phyloP scores from a whole-genome alignment of 371 early-diverging fungal species.

The Homolaphlyctis polyrhiza region DNA sequence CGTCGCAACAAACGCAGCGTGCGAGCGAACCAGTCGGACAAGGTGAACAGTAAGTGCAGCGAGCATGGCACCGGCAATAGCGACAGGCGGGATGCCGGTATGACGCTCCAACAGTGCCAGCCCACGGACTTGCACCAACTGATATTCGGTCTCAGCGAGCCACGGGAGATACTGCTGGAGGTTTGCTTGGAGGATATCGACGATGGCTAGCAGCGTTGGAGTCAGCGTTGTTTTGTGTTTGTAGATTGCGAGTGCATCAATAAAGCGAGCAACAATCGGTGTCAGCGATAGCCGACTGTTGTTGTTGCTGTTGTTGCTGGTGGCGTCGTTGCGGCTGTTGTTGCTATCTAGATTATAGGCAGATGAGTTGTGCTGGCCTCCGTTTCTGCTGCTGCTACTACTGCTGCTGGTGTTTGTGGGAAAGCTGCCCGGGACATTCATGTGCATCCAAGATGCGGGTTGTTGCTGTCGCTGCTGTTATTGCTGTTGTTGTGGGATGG shows the following conservation, averaged over 20 bases:
- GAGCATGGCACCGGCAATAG: slow-evolving; percentile 11
- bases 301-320: no score
- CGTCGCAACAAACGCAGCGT: slow-evolving; percentile 28
- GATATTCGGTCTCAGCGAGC: slow-evolving; percentile 9
- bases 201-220: not conserved
- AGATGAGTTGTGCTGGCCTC: not conserved
- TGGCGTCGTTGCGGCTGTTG: no score
- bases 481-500: no score
- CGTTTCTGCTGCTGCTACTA: not conserved
- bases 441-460: no score
- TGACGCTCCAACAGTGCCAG: slow-evolving; percentile 19
- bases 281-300: no score
- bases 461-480: no score
- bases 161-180: not conserved
- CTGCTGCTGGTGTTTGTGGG: no score
- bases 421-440: no score
- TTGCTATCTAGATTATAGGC: no score
- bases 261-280: not conserved
- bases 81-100: slow-evolving; percentile 24
- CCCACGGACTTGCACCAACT: slow-evolving; percentile 17
- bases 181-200: not conserved
- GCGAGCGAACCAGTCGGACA: no score
- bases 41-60: no score
- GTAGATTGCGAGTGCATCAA: not conserved
- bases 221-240: not conserved